Evolutionary conservation across 2,329 filamentous ascomycete genomes (phyloP), one percentile per base, ranked within the genome.

Genomic region (Botrytis cinerea): DNA sequence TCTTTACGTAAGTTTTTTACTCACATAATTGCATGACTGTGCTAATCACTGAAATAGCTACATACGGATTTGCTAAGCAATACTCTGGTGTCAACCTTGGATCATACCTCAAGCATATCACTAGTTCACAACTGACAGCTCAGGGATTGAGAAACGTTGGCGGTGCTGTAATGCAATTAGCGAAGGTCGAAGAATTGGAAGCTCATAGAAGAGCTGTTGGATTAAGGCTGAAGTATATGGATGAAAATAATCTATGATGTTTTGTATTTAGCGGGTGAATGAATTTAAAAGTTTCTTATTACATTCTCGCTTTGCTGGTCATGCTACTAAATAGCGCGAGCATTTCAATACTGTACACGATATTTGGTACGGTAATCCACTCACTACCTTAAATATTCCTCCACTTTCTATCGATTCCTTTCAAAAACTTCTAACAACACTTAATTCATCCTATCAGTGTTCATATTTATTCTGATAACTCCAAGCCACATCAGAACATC

Each of bases 51-150:
- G 59, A 72, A 71, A 40, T 78, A 97, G 94, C 96, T 70, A 99
- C 96, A 0, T 99, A 98, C 81, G 96, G 96, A 59, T 99, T 97
- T 80, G 96, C 96, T 67, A 97, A 97, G 84, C 96, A 99, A 83
- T 99, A 99, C 85, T 98, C 94, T 9, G 96, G 96, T 70, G 96
- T 99, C 80, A 99, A 97, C 83, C 88, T 99, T 9, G 94, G 90
- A 46, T 98, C 95, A 3, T 99, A 98, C 84, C 89, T 97, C 82
- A 99, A 99, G 86, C 94, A 98, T 86, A 98, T 99, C 80, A 99
- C 96, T 54, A 96, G 93, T 84, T 94, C 94, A 0, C 93, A 97
- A 82, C 87, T 99, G 75, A 97, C 94, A 1, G 89, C 91, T 28
- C 88, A 97, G 79, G 96, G 96, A 35, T 85, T 99, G 75, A 88